Evolutionary conservation across 2,329 filamentous ascomycete species (phyloP).

Genomic region (Penicillium sp.): DNA sequence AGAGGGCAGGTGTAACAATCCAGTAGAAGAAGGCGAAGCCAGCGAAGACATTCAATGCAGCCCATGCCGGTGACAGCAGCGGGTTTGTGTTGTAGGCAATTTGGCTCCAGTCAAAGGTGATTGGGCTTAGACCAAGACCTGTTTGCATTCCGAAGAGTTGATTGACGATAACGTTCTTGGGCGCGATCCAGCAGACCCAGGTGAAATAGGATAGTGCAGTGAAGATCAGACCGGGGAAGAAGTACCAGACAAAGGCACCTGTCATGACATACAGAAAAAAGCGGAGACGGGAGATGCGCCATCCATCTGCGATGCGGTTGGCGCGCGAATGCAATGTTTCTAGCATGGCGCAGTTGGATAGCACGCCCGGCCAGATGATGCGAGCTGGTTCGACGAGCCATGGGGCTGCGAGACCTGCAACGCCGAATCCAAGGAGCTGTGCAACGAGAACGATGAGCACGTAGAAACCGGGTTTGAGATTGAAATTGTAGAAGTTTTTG

Average conservation of each 20-base stretch:
- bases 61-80: slow-evolving; percentile 36
- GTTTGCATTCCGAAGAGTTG: slow-evolving; percentile 43
- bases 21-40: slow-evolving; percentile 37
- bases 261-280: slow-evolving; percentile 36
- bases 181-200: slow-evolving; percentile 49
- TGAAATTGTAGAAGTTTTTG: slow-evolving; percentile 39
- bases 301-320: slow-evolving; percentile 37
- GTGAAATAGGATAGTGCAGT: slow-evolving; percentile 47
- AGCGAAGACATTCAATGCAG: slow-evolving; percentile 36
- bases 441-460: slow-evolving; percentile 38
- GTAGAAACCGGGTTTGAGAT: slow-evolving; percentile 37
- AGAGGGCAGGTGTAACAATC: slow-evolving; percentile 32
- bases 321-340: slow-evolving; percentile 37
- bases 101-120: slow-evolving; percentile 34
- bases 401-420: slow-evolving; percentile 35
- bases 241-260: slow-evolving; percentile 44
- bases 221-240: slow-evolving; percentile 50
- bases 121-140: slow-evolving; percentile 27
- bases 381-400: slow-evolving; percentile 39
- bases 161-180: slow-evolving; percentile 45
- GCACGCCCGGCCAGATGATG: slow-evolving; percentile 39
- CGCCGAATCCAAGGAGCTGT: slow-evolving; percentile 39
- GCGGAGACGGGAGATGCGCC: slow-evolving; percentile 36
- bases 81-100: slow-evolving; percentile 34
- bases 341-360: slow-evolving; percentile 39